Percentiles rank a stretch among this genome's conserved stretches.
phyloP scores from a whole-genome alignment of 192 early-diverging fungal species.

The Podila epicladia region DNA sequence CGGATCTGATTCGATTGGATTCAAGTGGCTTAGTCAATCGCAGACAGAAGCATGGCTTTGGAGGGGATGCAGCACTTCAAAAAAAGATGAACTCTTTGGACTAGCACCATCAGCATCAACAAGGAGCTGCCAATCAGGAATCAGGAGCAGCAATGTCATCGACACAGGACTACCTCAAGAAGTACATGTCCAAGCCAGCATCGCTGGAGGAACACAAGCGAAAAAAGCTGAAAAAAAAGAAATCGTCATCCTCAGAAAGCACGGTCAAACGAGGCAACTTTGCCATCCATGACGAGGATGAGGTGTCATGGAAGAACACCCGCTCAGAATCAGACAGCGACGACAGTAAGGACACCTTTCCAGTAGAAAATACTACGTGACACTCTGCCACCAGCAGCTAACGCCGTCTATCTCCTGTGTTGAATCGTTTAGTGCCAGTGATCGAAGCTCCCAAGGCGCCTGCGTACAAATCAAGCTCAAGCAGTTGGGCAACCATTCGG shows the following conservation, averaged over 20 bases:
- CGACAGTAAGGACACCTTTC: constrained; percentile 6
- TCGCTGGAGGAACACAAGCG: constrained; percentile 37
- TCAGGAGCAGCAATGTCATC: constrained; percentile 21
- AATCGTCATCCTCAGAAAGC: constrained; percentile 4
- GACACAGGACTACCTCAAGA: constrained; percentile 51
- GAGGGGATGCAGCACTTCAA: no score
- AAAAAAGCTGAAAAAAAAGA: constrained; percentile 32
- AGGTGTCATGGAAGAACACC: constrained; percentile 33
- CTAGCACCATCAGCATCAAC: no score
- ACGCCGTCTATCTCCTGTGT: neutral
- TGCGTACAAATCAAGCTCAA: constrained; percentile 33
- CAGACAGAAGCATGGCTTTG: no score
- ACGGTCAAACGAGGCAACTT: constrained; percentile 36
- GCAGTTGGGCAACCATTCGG: constrained; percentile 39
- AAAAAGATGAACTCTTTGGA: neutral
- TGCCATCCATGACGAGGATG: constrained; percentile 51
- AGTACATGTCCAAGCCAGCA: constrained; percentile 47
- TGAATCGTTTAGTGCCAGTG: constrained; percentile 13
- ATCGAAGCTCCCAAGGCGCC: constrained; percentile 30
- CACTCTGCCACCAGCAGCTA: no score
- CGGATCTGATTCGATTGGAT: no score
- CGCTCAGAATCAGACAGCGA: constrained; percentile 42
- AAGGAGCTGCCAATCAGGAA: neutral
- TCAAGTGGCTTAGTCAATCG: no score
- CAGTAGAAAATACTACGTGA: neutral